Conservation (phyloP, 2,329 filamentous ascomycete species). For the Fusarium sp. region DNA sequence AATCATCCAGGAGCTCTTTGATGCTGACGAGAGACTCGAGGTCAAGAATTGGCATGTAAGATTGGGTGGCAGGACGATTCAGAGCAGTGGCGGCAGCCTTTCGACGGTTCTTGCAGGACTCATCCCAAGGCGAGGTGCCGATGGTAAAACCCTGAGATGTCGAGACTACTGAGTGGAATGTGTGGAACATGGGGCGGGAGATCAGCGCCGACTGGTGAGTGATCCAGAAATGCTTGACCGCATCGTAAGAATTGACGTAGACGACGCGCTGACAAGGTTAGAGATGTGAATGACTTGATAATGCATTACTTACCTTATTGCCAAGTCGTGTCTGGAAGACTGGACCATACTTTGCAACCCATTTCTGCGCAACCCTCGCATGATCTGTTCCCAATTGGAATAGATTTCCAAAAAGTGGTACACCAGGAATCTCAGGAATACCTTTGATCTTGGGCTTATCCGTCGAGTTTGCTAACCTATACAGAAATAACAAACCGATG, state of each 20-base stretch:
- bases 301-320: conserved; percentile 63
- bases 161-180: conserved; percentile 83
- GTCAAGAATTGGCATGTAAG: conserved; percentile 85
- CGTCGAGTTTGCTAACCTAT: conserved; percentile 57
- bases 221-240: conserved; percentile 80
- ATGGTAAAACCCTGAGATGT: conserved; percentile 83
- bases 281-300: not conserved
- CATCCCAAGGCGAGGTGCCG: conserved; percentile 85
- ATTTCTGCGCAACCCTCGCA: conserved; percentile 64
- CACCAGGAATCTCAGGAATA: conserved; percentile 69
- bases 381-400: conserved; percentile 69
- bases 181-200: conserved; percentile 81
- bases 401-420: conserved; percentile 72
- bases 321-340: conserved; percentile 77
- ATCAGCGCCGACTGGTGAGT: conserved; percentile 82
- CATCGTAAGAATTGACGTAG: conserved; percentile 82
- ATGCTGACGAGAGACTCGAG: conserved; percentile 79
- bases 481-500: conserved; percentile 14
- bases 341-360: conserved; percentile 70
- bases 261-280: conserved; percentile 67
- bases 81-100: conserved; percentile 84
- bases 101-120: conserved; percentile 79
- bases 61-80: conserved; percentile 79
- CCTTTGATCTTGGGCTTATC: conserved; percentile 70
- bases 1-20: conserved; percentile 75